Evolutionary conservation across 805 yeast genomes (phyloP).

Genomic region (Kregervanrija fluxuum): DNA sequence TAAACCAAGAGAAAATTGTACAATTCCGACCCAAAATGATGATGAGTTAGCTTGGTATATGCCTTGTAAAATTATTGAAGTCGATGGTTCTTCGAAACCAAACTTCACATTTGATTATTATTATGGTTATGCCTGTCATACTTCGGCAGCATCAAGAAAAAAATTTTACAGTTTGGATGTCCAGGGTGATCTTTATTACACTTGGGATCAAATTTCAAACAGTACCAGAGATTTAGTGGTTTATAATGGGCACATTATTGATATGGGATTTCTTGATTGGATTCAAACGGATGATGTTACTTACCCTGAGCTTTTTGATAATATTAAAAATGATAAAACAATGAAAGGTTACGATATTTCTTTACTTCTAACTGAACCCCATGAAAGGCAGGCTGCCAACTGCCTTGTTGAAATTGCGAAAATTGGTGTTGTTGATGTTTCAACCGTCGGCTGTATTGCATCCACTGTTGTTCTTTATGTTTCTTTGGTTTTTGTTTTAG

Average conservation of each 20-base stretch:
- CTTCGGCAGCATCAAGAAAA: conserved; percentile 59
- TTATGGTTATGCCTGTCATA: conserved; percentile 88
- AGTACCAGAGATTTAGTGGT: conserved; percentile 73
- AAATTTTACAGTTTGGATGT: conserved; percentile 54
- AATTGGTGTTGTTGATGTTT: conserved; percentile 85
- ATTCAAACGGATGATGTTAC: conserved; percentile 58
- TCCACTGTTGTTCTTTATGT: conserved; percentile 75
- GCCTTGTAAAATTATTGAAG: conserved; percentile 73
- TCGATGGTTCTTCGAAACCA: conserved; percentile 65
- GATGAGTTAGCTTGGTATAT: conserved; percentile 87
- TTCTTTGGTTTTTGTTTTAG: conserved; percentile 76
- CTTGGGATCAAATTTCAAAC: conserved; percentile 81
- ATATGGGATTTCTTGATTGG: conserved; percentile 72
- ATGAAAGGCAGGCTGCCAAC: conserved; percentile 65
- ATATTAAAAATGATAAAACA: conserved; percentile 43
- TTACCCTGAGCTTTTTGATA: conserved; percentile 67
- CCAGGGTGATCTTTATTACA: conserved; percentile 72
- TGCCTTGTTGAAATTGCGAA: conserved; percentile 81
- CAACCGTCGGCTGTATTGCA: conserved; percentile 90
- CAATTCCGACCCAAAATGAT: conserved; percentile 56
- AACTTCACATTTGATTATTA: conserved; percentile 60
- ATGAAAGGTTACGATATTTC: conserved; percentile 81
- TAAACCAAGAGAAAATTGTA: conserved; percentile 55
- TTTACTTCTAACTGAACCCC: conserved; percentile 54
- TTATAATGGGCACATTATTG: conserved; percentile 83